phyloP scores from a whole-genome alignment of 768 basidiomycete species.

The Tulasnella sp. region DNA sequence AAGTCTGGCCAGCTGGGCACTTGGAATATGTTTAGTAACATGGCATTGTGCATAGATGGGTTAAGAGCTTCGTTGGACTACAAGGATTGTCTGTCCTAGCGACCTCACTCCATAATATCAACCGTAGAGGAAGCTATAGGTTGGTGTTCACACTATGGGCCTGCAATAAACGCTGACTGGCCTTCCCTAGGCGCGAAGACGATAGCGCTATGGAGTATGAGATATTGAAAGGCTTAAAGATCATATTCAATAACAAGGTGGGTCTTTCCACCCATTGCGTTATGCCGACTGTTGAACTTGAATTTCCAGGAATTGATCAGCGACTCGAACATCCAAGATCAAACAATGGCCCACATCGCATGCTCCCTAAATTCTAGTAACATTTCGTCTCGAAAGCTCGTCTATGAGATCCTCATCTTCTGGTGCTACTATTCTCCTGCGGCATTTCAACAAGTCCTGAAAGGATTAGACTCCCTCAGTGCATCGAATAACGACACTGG shows the following conservation, averaged over 20 bases:
- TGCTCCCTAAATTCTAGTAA: constrained; percentile 74
- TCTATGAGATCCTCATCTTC: constrained; percentile 70
- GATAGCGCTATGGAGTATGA: constrained; percentile 77
- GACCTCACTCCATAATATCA: constrained; percentile 63
- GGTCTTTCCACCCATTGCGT: constrained; percentile 20
- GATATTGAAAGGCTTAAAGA: constrained; percentile 74
- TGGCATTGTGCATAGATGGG: constrained; percentile 48
- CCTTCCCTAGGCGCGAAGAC: constrained; percentile 37
- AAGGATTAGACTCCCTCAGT: constrained; percentile 66
- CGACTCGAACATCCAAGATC: constrained; percentile 21
- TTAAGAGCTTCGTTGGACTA: constrained; percentile 57
- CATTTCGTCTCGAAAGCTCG: constrained; percentile 61
- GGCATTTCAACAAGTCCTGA: constrained; percentile 54
- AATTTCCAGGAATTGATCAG: background rate
- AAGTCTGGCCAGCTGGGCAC: constrained; percentile 22
- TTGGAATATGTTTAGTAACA: background rate
- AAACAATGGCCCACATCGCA: constrained; percentile 67
- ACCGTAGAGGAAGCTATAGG: constrained; percentile 57
- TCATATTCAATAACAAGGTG: constrained; percentile 60
- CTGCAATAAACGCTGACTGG: background rate
- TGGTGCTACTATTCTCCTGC: constrained; percentile 55
- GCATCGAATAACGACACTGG: constrained; percentile 45
- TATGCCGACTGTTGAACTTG: constrained; percentile 16
- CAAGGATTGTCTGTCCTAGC: constrained; percentile 80
- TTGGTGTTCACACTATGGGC: constrained; percentile 25